Conservation (phyloP, 345 rosid species). For the Acer yangbiense region DNA sequence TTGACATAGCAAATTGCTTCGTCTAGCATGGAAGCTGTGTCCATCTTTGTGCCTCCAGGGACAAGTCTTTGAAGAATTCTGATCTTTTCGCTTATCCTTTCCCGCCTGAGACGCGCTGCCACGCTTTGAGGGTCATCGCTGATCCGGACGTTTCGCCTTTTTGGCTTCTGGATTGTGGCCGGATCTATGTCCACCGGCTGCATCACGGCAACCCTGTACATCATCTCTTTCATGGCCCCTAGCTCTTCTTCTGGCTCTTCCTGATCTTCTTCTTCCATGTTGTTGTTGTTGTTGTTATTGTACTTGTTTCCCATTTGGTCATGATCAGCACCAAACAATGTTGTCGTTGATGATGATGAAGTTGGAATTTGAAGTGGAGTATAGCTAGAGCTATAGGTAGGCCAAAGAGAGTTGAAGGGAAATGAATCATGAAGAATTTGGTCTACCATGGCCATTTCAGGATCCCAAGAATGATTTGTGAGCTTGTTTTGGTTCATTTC, state of each 20-base stretch:
- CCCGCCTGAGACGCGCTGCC: conserved; percentile 90
- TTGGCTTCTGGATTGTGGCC: conserved; percentile 69
- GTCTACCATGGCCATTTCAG: conserved; percentile 51
- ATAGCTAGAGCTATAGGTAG: conserved; percentile 27
- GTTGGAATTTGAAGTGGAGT: conserved; percentile 31
- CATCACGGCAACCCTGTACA: conserved; percentile 95
- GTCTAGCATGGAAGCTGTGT: conserved; percentile 95
- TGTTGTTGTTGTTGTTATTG: background rate
- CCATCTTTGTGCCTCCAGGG: conserved; percentile 95
- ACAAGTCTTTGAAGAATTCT: conserved; percentile 88
- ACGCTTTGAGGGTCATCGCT: conserved; percentile 97
- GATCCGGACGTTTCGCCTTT: conserved; percentile 82
- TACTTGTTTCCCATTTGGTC: conserved; percentile 21
- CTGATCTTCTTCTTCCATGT: conserved; percentile 51
- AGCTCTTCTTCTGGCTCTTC: conserved; percentile 77
- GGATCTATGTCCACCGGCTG: conserved; percentile 97
- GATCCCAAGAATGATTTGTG: conserved; percentile 51
- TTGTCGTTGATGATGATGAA: conserved; percentile 6
- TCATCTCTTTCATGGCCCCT: conserved; percentile 93
- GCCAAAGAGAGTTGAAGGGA: conserved; percentile 37
- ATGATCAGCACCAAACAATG: background rate
- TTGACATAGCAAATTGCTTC: conserved; percentile 93
- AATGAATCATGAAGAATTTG: conserved; percentile 37
- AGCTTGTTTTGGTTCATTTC: conserved; percentile 55
- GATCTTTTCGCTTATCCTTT: conserved; percentile 91